These are phyloP conservation scores for Taphrina communis DNA, from an alignment of 1,139 yeast genomes.

Conservation along the genomic window DNA sequence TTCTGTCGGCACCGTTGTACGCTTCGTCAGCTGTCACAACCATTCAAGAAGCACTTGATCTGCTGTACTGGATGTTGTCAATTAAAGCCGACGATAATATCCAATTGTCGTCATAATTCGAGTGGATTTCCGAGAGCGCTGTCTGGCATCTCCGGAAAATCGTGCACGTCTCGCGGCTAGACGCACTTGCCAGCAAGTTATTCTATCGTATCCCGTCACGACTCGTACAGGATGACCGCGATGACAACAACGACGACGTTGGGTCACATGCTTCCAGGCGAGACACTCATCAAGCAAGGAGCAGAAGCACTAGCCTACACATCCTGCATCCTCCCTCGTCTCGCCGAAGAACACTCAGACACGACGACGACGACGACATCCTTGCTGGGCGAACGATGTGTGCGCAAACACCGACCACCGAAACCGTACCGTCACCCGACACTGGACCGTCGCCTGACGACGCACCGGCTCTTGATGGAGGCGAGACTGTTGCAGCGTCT, in stretches of 20 bases:
- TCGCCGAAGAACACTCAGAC: neutral
- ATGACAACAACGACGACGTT: neutral
- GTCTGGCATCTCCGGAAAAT: no score
- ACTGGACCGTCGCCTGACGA: conserved; percentile 76
- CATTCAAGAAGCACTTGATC: no score
- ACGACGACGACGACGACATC: neutral
- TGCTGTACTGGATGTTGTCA: no score
- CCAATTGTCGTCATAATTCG: no score
- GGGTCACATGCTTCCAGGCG: conserved; percentile 19
- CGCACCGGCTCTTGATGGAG: conserved; percentile 81
- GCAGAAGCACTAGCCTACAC: conserved; percentile 88
- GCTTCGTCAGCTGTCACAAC: no score
- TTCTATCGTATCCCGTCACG: no score
- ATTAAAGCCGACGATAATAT: no score
- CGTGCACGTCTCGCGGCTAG: no score
- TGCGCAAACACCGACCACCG: conserved; percentile 84
- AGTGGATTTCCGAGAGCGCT: no score
- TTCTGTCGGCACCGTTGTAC: no score
- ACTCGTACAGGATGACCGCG: neutral
- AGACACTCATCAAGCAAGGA: conserved; percentile 79
- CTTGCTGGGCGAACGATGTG: conserved; percentile 57
- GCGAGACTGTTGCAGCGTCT: conserved; percentile 75
- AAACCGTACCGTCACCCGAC: conserved; percentile 87
- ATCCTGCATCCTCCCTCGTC: conserved; percentile 61
- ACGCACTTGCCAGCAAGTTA: no score